Base-by-base conservation (phyloP, 352 stramenopile species). In the Globisporangium irregulare region DNA sequence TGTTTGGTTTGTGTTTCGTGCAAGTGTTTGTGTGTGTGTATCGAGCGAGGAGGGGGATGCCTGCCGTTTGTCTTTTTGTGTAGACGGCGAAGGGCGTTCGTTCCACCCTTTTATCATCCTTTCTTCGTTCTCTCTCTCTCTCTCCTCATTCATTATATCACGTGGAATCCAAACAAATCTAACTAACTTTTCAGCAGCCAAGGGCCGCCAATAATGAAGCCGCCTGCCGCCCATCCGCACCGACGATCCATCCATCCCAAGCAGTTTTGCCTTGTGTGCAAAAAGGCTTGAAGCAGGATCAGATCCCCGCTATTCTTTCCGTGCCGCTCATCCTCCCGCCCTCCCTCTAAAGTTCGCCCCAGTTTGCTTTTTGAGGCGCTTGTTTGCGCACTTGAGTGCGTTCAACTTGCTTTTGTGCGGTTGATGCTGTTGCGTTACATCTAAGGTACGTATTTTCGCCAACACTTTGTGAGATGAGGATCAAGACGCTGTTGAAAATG, bases 211-310 rank as follows among this genome's bases (percentile, higher is more conserved):
- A 14, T 14, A 5, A 46, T 46, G 38, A 46, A 20, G 38, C 38
- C 38, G 12, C 38, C 41, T 34, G 43, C 38, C 54, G 27, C n/a
- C 41, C 57, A 60, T 60, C 54, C 54, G 27, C n/a, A 12, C 48
- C 56, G 15, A 57, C 6, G 18, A 25, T 65, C 59, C 36, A 43
- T 43, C 36, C 34, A 41, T 15, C 34, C 12, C 38, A 46, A 46
- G 38, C 38, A 46, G 12, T 46, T 46, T 18, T 43, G 36, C 36
- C 36, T 15, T 15, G 10, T 4, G 10, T 32, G 29, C 36, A 46
- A 46, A 46, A 46, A 46, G 51, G 53, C 51, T 67, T 67, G 61
- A 67, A 64, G 59, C 51, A 67, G 61, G 61, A 67, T 67, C 61
- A 67, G 61, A 67, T 67, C n/a, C 48, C 29, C 61, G 24, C 43